Evolutionary conservation across 768 basidiomycete genomes (phyloP).

Genomic region (Lyophyllum shimeji): DNA sequence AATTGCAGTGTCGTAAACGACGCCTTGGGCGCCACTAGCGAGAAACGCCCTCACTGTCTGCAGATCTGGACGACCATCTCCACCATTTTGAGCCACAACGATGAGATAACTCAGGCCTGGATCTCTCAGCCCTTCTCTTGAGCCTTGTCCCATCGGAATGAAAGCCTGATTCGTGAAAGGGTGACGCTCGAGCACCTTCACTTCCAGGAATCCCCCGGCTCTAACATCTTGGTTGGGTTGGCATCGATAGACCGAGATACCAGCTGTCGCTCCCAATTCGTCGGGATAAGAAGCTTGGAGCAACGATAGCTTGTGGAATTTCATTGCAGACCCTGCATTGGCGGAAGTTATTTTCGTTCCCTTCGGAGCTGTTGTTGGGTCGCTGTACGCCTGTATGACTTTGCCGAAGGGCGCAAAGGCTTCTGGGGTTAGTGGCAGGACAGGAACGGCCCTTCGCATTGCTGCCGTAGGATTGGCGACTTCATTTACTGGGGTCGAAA

Average conservation of each 20-base stretch:
- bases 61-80: constrained; percentile 76
- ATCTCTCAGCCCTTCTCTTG: constrained; percentile 45
- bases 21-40: constrained; percentile 78
- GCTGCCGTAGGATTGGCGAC: background rate
- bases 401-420: constrained; percentile 88
- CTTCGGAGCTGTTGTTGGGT: constrained; percentile 64
- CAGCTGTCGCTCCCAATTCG: constrained; percentile 54
- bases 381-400: constrained; percentile 85
- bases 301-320: constrained; percentile 90
- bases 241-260: constrained; percentile 85
- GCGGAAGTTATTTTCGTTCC: constrained; percentile 74
- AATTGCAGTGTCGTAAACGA: constrained; percentile 77
- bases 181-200: constrained; percentile 87
- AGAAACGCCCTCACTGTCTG: constrained; percentile 77
- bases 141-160: constrained; percentile 82
- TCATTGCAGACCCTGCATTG: constrained; percentile 87
- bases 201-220: constrained; percentile 47
- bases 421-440: constrained; percentile 75
- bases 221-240: constrained; percentile 49
- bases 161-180: constrained; percentile 90
- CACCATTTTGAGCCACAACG: constrained; percentile 80
- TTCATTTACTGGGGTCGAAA: constrained; percentile 1
- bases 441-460: constrained; percentile 39
- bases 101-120: constrained; percentile 70
- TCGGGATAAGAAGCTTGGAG: constrained; percentile 65